phyloP scores from a whole-genome alignment of 1,139 yeast species.

The Diutina pseudorugosa region DNA sequence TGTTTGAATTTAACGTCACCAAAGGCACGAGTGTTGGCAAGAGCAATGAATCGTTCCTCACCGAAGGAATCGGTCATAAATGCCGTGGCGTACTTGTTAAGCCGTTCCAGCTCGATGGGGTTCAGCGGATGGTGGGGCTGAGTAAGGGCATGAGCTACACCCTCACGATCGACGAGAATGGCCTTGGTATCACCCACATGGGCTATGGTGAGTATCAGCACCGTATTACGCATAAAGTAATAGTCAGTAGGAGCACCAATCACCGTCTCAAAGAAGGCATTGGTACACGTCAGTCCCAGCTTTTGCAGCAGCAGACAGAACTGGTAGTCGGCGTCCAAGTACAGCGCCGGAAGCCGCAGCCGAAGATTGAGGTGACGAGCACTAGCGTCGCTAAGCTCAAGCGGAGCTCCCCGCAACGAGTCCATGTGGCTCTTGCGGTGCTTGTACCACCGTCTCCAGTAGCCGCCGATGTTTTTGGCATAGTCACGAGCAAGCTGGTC shows the following conservation, averaged over 20 bases:
- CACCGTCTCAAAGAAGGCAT: slow-evolving; percentile 53
- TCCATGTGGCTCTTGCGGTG: slow-evolving; percentile 34
- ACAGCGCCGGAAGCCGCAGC: slow-evolving; percentile 50
- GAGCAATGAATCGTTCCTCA: slow-evolving; percentile 70
- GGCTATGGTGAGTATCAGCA: slow-evolving; percentile 62
- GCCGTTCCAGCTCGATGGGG: slow-evolving; percentile 61
- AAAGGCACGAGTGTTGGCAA: slow-evolving; percentile 88
- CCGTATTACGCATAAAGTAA: slow-evolving; percentile 62
- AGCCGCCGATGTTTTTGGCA: slow-evolving; percentile 60
- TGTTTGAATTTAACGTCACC: slow-evolving; percentile 78
- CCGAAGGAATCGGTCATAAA: slow-evolving; percentile 89
- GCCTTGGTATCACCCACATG: slow-evolving; percentile 96
- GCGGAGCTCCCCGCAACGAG: slow-evolving; percentile 23
- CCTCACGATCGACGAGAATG: slow-evolving; percentile 63
- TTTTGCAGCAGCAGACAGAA: slow-evolving; percentile 22
- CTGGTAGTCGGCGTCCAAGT: slow-evolving; percentile 46
- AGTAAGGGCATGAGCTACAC: slow-evolving; percentile 70
- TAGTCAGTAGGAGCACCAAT: slow-evolving; percentile 25
- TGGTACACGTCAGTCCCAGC: slow-evolving; percentile 80
- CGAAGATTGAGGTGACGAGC: slow-evolving; percentile 35
- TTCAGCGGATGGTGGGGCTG: slow-evolving; percentile 81
- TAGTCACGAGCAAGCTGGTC: slow-evolving; percentile 36
- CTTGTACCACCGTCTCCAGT: slow-evolving; percentile 73
- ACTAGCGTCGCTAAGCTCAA: slow-evolving; percentile 10
- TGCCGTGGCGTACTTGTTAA: slow-evolving; percentile 58